These are phyloP conservation scores for Ilyonectria sp. DNA, from an alignment of 2,329 filamentous ascomycete genomes.

Conservation along the genomic window DNA sequence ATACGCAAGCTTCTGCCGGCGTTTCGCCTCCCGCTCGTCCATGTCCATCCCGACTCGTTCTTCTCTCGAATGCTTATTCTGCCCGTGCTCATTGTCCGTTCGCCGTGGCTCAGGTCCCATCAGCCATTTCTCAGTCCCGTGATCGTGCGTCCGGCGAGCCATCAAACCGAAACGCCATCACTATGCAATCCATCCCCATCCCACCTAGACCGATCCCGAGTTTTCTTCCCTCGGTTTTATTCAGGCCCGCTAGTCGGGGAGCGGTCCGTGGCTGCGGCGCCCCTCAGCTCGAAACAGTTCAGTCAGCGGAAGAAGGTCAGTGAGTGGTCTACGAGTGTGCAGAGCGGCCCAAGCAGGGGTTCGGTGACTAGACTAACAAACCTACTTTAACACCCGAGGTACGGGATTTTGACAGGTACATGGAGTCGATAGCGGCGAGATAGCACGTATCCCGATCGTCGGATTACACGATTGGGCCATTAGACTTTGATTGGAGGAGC, in stretches of 20 bases:
- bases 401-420: not conserved
- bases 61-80: not conserved
- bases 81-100: not conserved
- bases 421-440: not conserved
- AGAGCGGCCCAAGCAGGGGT: not conserved
- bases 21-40: not conserved
- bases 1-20: not conserved
- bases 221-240: too few relatives aligned
- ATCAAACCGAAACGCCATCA: too few relatives aligned
- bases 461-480: not conserved
- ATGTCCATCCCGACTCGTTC: not conserved
- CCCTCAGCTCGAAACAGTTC: too few relatives aligned
- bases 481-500: not conserved
- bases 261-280: too few relatives aligned
- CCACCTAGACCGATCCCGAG: too few relatives aligned
- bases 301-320: too few relatives aligned
- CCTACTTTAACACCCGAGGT: conserved; percentile 1
- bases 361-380: not conserved
- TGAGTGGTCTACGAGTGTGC: too few relatives aligned
- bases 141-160: not conserved
- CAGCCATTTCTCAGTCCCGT: not conserved
- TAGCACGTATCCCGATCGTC: not conserved
- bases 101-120: not conserved
- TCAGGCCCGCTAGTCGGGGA: too few relatives aligned
- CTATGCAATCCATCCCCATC: too few relatives aligned